A percentile compares a stretch with the other conserved stretches of the same genome.
These are phyloP conservation scores for Carex cristatella DNA, from an alignment of 176 grass and related monocot species.

Conservation along the genomic window DNA sequence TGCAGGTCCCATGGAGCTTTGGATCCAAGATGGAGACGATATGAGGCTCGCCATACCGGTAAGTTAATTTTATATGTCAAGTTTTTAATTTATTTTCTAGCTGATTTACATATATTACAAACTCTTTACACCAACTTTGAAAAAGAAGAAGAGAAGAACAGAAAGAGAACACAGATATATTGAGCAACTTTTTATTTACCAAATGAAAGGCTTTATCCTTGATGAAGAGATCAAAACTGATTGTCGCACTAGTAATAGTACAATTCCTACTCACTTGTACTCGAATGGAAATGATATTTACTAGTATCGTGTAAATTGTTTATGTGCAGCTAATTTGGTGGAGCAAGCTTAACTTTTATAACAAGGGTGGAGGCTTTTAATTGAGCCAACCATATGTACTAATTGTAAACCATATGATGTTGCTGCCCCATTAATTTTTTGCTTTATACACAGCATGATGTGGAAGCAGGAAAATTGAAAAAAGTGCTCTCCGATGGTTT, in stretches of 20 bases:
- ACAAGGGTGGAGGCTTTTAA: not conserved
- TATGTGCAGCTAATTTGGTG: not conserved
- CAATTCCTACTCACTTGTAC: not conserved
- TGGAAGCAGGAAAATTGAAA: conserved; percentile 83
- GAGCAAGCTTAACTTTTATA: not conserved
- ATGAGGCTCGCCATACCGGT: conserved; percentile 79
- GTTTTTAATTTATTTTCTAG: not conserved
- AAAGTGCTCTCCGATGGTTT: conserved; percentile 79
- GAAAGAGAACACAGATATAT: not conserved
- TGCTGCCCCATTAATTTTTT: not conserved
- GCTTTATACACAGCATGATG: conserved; percentile 61
- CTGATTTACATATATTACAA: not conserved
- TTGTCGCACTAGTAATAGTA: not conserved
- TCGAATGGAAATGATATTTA: not conserved
- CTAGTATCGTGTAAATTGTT: not conserved
- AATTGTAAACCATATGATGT: not conserved
- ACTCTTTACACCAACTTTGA: not conserved
- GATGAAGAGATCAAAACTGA: not conserved
- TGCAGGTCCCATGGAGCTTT: conserved; percentile 77
- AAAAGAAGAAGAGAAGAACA: not conserved
- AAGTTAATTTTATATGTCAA: conserved; percentile 10
- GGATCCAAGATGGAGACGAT: conserved; percentile 82
- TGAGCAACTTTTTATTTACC: not conserved
- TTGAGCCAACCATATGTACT: not conserved
- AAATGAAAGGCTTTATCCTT: not conserved